Percentiles rank a stretch among this genome's conserved stretches.
Conservation (phyloP, 1,284 basidiomycete species). For the Flammula alnicola region DNA sequence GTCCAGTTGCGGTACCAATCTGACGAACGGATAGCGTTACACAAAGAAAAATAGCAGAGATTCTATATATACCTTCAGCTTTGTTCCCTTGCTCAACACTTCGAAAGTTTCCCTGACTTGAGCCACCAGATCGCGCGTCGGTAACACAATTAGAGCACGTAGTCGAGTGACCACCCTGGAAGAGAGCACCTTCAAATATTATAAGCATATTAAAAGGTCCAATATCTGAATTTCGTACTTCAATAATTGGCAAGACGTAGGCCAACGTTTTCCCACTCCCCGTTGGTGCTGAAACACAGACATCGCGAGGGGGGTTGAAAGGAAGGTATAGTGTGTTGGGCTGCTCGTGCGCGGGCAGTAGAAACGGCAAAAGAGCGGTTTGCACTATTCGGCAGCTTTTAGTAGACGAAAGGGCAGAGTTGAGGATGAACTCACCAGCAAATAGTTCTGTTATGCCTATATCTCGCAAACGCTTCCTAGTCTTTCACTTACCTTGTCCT, state of each 20-base stretch:
- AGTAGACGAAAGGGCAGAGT: slow-evolving; percentile 1
- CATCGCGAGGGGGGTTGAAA: slow-evolving; percentile 75
- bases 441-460: slow-evolving; percentile 85
- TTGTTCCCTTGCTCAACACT: slow-evolving; percentile 81
- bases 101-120: slow-evolving; percentile 96
- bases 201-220: slow-evolving; percentile 1
- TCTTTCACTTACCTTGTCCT: slow-evolving; percentile 60
- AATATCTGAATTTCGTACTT: slow-evolving; percentile 51
- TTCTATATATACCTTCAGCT: slow-evolving; percentile 75
- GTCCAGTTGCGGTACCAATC: slow-evolving; percentile 83
- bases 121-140: slow-evolving; percentile 92
- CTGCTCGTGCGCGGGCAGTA: slow-evolving; percentile 55
- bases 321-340: slow-evolving; percentile 70
- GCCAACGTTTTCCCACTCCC: slow-evolving; percentile 97
- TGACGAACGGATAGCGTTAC: slow-evolving; percentile 32
- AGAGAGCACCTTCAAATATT: slow-evolving; percentile 62
- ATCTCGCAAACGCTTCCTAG: slow-evolving; percentile 67
- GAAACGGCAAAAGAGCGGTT: slow-evolving; percentile 79
- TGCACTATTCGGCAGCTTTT: slow-evolving; percentile 63
- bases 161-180: slow-evolving; percentile 79
- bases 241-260: slow-evolving; percentile 91
- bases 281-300: slow-evolving; percentile 97
- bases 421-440: slow-evolving; percentile 64
- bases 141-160: slow-evolving; percentile 91
- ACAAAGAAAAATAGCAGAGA: not conserved